Evolutionary conservation across 116 monocot genomes (phyloP), one percentile per base, ranked within the genome.

Genomic region (Zostera marina): DNA sequence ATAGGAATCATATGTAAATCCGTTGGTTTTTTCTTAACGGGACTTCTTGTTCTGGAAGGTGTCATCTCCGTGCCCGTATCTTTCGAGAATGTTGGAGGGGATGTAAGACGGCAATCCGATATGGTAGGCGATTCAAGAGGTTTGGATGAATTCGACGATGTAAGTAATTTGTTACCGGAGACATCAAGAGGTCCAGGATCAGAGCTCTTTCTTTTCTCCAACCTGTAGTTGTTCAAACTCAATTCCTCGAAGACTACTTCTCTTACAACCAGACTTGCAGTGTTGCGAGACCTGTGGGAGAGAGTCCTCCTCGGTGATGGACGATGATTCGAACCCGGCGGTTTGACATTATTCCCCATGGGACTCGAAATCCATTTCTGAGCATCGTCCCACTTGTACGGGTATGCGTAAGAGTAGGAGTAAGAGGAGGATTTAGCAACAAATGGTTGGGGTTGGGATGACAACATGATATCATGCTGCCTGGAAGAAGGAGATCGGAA

Each of bases 11-110:
- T 78, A n/a, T n/a, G n/a, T 10, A 66, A 59, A 11, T 58, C 54
- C 22, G 80, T 73, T 61, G 77, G 64, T 47, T 68, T 54, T 41
- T 71, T 63, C 61, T 77, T 67, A 20, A 70, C 68, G 39, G 91
- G 91, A 39, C 82, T 91, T 68, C 79, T 82, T 15, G 74, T 82
- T 48, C 77, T 73, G 43, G 91, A 91, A 16, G 91, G 91, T 22
- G 91, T 91, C 91, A 85, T 91, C 64, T 85, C 91, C 52, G 91
- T 91, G 13, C 85, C 91, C 79, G 77, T 85, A 65, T 91, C 91
- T 43, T 79, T 77, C 85, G 80, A 77, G 15, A 85, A 80, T 19
- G 81, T 42, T 47, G 73, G 70, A 38, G 85, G 75, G 42, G 63
- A 61, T 22, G 71, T 32, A n/a, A n/a, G n/a, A n/a, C n/a, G n/a